Percentiles rank a stretch among this genome's conserved stretches.
Conservation (phyloP, 495 filamentous ascomycete species). For the Friedmanniomyces simplex region DNA sequence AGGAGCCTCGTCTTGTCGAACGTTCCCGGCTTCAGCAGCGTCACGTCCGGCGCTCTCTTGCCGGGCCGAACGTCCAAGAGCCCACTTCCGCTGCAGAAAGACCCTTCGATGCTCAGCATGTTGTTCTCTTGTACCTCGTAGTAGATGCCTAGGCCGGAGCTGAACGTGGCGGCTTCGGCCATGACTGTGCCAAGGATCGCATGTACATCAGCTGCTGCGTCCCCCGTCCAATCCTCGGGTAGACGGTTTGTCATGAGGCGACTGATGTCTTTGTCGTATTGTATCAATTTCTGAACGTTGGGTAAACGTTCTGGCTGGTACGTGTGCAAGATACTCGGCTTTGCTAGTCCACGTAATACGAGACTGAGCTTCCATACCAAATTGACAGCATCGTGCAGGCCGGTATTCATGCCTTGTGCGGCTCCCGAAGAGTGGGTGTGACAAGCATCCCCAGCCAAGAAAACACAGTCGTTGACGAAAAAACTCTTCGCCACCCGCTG, state of each 20-base stretch:
- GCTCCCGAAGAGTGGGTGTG: constrained; percentile 42
- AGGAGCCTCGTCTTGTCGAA: constrained; percentile 35
- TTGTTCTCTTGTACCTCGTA: constrained; percentile 32
- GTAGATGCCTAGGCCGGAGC: constrained; percentile 36
- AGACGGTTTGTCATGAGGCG: constrained; percentile 31
- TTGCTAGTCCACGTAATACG: constrained; percentile 31
- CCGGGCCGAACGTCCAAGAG: constrained; percentile 23
- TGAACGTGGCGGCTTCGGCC: constrained; percentile 36
- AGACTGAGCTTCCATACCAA: constrained; percentile 42
- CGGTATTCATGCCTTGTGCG: constrained; percentile 46
- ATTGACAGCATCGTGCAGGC: constrained; percentile 45
- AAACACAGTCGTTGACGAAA: constrained; percentile 32
- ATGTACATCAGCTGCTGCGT: constrained; percentile 36
- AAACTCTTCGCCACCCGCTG: constrained; percentile 42
- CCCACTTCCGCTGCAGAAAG: constrained; percentile 8
- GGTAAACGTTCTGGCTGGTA: constrained; percentile 35
- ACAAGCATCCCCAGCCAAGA: constrained; percentile 43
- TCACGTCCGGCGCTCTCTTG: constrained; percentile 35
- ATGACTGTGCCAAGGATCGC: constrained; percentile 34
- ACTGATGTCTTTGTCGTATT: constrained; percentile 39
- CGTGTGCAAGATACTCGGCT: constrained; percentile 33
- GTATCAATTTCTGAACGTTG: constrained; percentile 34
- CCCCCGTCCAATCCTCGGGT: constrained; percentile 35
- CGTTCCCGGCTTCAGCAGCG: constrained; percentile 35
- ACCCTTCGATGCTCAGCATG: constrained; percentile 16